These are phyloP conservation scores for Claviceps citrina DNA, from an alignment of 2,329 filamentous ascomycete genomes.

Conservation along the genomic window DNA sequence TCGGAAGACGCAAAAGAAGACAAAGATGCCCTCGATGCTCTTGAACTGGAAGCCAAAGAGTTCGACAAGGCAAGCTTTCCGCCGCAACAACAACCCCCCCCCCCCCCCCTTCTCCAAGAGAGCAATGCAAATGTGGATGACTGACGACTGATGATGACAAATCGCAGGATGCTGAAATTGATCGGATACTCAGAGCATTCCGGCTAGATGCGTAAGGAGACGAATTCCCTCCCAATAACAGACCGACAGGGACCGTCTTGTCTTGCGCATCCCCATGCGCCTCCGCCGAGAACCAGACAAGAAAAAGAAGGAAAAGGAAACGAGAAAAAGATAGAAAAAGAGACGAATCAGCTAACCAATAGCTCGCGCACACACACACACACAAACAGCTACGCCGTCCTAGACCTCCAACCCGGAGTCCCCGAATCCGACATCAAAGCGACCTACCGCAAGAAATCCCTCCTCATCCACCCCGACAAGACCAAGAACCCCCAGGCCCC, in stretches of 20 bases:
- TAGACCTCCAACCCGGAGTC: constrained; percentile 89
- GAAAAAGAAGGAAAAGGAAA: background rate
- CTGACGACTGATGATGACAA: constrained; percentile 9
- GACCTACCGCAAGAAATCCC: constrained; percentile 90
- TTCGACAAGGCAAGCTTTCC: constrained; percentile 57
- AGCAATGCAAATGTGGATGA: background rate
- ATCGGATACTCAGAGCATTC: constrained; percentile 84
- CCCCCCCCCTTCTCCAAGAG: too few species aligned
- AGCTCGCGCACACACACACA: background rate
- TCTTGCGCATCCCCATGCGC: too few species aligned
- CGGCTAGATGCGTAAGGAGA: constrained; percentile 42
- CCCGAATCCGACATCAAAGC: constrained; percentile 92
- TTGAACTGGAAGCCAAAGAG: constrained; percentile 76
- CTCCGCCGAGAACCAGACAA: too few species aligned
- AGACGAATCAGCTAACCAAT: background rate
- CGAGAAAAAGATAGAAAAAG: background rate
- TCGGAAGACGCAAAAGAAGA: constrained; percentile 36
- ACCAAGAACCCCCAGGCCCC: constrained; percentile 80
- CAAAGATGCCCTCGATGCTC: constrained; percentile 60
- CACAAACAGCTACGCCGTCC: constrained; percentile 63
- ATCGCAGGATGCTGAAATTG: constrained; percentile 75
- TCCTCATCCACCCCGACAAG: constrained; percentile 97
- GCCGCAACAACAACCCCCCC: too few species aligned
- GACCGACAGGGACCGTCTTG: background rate
- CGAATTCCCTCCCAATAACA: background rate